These are phyloP conservation scores for Chlorella sp. DNA, from an alignment of 139 green algal species.

Conservation along the genomic window DNA sequence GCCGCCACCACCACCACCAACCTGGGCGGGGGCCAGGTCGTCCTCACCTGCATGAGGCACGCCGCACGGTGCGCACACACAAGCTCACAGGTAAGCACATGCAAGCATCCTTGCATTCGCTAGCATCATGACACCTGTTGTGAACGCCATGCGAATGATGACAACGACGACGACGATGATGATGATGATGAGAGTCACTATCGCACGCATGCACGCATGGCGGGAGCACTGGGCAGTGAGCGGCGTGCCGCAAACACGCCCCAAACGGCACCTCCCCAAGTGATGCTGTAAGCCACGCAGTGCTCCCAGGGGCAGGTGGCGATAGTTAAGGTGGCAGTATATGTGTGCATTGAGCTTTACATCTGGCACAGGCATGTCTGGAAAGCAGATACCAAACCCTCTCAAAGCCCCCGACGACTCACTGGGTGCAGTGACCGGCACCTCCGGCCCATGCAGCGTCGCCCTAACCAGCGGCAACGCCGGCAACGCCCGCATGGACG, in stretches of 20 bases:
- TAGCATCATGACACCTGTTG: not conserved
- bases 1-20: no score
- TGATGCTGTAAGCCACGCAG: not conserved
- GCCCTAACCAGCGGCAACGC: no score
- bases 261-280: not conserved
- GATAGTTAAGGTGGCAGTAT: not conserved
- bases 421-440: not conserved
- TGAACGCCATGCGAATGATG: not conserved
- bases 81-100: not conserved
- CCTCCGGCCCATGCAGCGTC: not conserved
- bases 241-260: no score
- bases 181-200: not conserved
- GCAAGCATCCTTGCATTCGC: not conserved
- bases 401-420: not conserved
- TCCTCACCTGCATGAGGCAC: not conserved
- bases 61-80: no score
- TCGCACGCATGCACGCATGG: not conserved
- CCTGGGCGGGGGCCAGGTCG: not conserved
- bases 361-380: no score
- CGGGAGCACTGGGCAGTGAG: not conserved
- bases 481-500: no score
- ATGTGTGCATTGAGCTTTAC: not conserved
- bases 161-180: not conserved
- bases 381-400: no score
- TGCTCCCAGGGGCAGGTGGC: not conserved